Conservation (phyloP, 73 alveolate species). For the Stentor roeselii region DNA sequence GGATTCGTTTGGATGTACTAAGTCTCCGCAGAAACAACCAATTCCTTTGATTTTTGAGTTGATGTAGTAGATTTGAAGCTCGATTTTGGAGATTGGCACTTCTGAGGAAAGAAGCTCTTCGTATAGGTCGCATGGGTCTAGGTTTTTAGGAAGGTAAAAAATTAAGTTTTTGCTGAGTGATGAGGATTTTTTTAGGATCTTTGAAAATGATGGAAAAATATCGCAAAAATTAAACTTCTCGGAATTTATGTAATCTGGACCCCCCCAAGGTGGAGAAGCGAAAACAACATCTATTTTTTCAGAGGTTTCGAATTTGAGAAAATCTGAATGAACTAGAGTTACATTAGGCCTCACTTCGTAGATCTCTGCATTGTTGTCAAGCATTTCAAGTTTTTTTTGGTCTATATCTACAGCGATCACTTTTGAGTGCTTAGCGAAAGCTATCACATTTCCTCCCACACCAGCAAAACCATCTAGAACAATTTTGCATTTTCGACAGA, state of each 20-base stretch:
- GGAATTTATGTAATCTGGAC: slow-evolving; percentile 46
- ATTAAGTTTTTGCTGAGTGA: not conserved
- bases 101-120: not conserved
- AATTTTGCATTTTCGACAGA: not conserved
- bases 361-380: slow-evolving; percentile 41
- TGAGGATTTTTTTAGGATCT: not conserved
- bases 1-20: slow-evolving; percentile 10
- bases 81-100: not conserved
- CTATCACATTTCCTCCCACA: slow-evolving; percentile 89
- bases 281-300: slow-evolving; percentile 69
- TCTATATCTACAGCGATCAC: slow-evolving; percentile 49
- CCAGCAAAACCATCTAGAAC: slow-evolving; percentile 91
- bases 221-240: not conserved
- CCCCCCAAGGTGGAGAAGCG: slow-evolving; percentile 84
- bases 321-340: slow-evolving; percentile 34
- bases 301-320: slow-evolving; percentile 29
- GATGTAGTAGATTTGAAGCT: slow-evolving; percentile 10
- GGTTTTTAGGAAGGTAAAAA: slow-evolving; percentile 10
- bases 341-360: slow-evolving; percentile 37
- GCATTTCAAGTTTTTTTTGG: slow-evolving; percentile 39
- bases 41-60: not conserved
- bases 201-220: not conserved
- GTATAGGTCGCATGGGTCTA: slow-evolving; percentile 1
- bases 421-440: slow-evolving; percentile 41
- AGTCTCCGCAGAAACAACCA: slow-evolving; percentile 15